Base-by-base conservation (phyloP, 2,329 filamentous ascomycete genomes). In the Exophiala alcalophila region DNA sequence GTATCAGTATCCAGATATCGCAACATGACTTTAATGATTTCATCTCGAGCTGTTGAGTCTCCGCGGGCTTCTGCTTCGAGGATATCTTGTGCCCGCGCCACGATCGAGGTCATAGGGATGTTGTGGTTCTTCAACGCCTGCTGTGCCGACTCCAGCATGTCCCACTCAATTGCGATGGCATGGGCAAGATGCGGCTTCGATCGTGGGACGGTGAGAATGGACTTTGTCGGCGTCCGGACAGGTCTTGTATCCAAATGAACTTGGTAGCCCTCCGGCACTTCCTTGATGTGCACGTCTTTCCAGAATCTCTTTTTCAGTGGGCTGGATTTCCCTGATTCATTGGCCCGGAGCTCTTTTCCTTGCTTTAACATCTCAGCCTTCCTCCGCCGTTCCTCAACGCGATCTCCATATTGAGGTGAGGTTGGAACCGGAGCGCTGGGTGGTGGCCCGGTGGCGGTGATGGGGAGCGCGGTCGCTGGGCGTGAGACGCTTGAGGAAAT, bases 161-260 rank as follows among this genome's bases (percentile, higher is more conserved):
- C 90, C 92, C 92, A 98, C 71, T 98, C 92, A 30, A 94, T 69
- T 3, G 91, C 92, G 50, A 98, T 81, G 43, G 87, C 86, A 30
- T 82, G 76, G 16, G 91, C 91, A 26, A 97, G 83, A 58, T 88
- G 78, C 21, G 81, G 81, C 68, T 96, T 97, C 43, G 75, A 77
- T 2, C 69, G 58, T 0, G 92, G 90, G 19, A 97, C 59, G 2
- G 75, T 78, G 56, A 98, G 72, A 51, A 87, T 72, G 61, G 90
- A 88, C 39, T 81, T 81, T 5, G 72, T 54, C 0, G 83, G 85
- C 37, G 86, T 88, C 49, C 90, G 82, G 48, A 98, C 78, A 3
- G 89, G 81, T 18, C 89, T 77, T 16, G 72, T 65, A 68, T 97
- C 92, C 52, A 97, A 81, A 55, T 83, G 72, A 42, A 97, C 71